Percentiles rank a stretch among this genome's conserved stretches.
Evolutionary conservation across 495 filamentous ascomycete species (phyloP).

Genomic region (Penicillium cinerascens): DNA sequence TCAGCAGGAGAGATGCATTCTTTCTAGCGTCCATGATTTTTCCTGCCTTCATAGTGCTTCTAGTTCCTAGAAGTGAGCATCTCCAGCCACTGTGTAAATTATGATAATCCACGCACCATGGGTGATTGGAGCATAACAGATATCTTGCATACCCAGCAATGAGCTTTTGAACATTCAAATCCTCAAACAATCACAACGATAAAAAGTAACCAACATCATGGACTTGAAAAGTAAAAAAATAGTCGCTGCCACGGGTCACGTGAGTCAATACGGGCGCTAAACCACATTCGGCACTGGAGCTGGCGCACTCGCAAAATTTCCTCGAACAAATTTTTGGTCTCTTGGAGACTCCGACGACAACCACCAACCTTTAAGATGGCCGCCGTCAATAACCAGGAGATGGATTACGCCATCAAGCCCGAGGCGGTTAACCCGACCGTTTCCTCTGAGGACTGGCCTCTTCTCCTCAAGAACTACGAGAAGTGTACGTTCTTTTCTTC

Average conservation of each 20-base stretch:
- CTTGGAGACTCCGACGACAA: conserved; percentile 20
- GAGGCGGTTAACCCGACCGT: conserved; percentile 65
- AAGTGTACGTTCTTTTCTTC: conserved; percentile 53
- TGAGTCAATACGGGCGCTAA: conserved; percentile 21
- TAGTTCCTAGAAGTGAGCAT: neutral
- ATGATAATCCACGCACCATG: neutral
- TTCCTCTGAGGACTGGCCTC: conserved; percentile 78
- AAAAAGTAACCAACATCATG: neutral
- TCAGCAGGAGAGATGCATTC: neutral
- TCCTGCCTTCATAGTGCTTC: neutral
- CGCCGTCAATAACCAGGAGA: conserved; percentile 58
- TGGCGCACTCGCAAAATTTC: conserved; percentile 40
- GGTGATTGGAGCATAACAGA: neutral
- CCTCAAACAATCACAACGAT: neutral
- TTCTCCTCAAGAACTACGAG: conserved; percentile 89
- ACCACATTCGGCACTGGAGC: conserved; percentile 25
- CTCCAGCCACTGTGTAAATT: neutral
- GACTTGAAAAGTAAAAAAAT: neutral
- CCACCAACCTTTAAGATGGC: conserved; percentile 43
- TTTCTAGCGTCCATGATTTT: neutral
- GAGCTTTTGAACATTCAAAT: neutral
- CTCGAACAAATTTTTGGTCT: conserved; percentile 28
- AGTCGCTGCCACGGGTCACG: conserved; percentile 8
- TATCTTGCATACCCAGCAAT: neutral
- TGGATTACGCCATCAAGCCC: conserved; percentile 85